Base-by-base conservation (phyloP, 768 basidiomycete genomes). In the Podaxis sp. region DNA sequence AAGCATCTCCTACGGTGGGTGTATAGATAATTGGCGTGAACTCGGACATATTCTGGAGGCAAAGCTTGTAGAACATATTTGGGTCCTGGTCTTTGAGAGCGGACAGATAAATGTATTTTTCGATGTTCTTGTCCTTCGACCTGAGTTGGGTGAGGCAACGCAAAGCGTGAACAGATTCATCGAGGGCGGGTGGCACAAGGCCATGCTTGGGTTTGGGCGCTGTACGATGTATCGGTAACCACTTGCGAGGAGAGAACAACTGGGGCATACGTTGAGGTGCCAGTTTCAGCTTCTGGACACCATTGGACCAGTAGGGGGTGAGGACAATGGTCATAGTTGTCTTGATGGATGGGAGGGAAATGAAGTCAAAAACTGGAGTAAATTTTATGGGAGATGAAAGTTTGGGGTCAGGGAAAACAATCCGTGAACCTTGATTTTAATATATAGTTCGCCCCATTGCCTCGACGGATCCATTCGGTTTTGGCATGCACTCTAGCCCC, bases 1-100 rank as follows among this genome's bases (percentile, higher is more conserved):
- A 95, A 2, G 94, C 94, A 68, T 96, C 93, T 25, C 94, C 94
- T 29, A 96, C 93, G 13, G 91, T 93, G 0, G 94, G 94, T 0
- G 94, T 96, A 72, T 96, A 96, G 59, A 96, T 93, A 47, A 95
- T 81, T 13, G 94, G 94, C 68, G 81, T 79, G 79, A 84, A 77
- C 67, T 84, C 91, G 29, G 84, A 68, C 84, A 94, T 86, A 71
- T 93, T 80, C 49, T 80, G 79, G 49, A 90, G 73, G 73, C 91
- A 88, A 13, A 94, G 79, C 52, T 80, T 82, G 76, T 93, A 96
- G 76, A 95, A 97, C 72, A 90, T 83, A 51, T 80, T 73, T 13
- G 84, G 83, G 71, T 96, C 88, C 55, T 87, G 79, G 65, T 86
- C 77, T 71, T 93, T 90, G 63, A 96, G 80, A 60, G 84, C 82